Evolutionary conservation across 1,284 basidiomycete genomes (phyloP), one percentile per base, ranked within the genome.

Genomic region (Wolfiporia cocos): DNA sequence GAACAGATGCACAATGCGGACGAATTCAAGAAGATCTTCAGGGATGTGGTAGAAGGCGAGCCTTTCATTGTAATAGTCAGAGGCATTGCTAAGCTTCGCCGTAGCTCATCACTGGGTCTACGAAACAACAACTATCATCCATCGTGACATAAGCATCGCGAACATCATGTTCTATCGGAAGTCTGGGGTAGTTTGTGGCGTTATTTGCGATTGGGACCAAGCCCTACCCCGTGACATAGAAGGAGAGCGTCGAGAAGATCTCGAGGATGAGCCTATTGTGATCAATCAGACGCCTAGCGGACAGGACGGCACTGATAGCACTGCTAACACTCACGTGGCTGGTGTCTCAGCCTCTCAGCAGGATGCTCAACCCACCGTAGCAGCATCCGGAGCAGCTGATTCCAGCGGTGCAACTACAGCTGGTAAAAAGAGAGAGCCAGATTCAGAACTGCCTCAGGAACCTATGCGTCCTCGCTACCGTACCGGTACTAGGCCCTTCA

Each of bases 141-240:
- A 29, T 29, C 26, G 26, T n/a, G 26, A 29, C n/a, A 29, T 29
- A 7, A 29, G 26, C 26, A 29, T 48, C 20, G 47, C 38, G 18
- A 62, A 59, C 40, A 39, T 63, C 18, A 62, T 63, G 58, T 47
- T 52, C 26, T n/a, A 29, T 9, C 26, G 26, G 26, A n/a, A 29
- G 26, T 7, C 9, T n/a, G n/a, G 26, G 9, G 9, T 7, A 9
- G 26, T 29, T n/a, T n/a, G 7, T 7, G 26, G 26, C 9, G 26
- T 29, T n/a, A 9, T 29, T 7, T 29, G 26, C 26, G 26, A 29
- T n/a, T 29, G 26, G 26, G 26, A 29, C 26, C 26, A 43, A 18
- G 24, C 59, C n/a, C n/a, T n/a, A n/a, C n/a, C n/a, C n/a, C n/a
- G 26, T n/a, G 26, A 29, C 7, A 29, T n/a, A n/a, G 7, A 29